Evolutionary conservation across 2,329 filamentous ascomycete genomes (phyloP).

Genomic region (Trichoderma citrinoviride): DNA sequence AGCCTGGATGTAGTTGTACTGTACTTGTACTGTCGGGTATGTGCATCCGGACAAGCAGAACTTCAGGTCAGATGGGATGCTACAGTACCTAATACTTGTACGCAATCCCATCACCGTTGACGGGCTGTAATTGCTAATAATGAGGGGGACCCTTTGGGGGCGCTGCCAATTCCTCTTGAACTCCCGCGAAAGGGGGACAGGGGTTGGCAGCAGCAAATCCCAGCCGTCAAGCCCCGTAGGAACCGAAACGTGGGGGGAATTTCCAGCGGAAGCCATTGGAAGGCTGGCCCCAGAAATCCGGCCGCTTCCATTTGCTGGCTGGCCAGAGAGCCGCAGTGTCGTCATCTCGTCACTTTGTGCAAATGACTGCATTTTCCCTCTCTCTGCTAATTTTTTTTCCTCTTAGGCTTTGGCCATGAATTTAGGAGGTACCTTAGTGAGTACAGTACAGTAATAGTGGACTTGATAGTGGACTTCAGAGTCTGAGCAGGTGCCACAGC

Average conservation of each 20-base stretch:
- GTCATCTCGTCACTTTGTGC: conserved; percentile 17
- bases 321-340: conserved; percentile 7
- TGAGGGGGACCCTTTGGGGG: conserved; percentile 6
- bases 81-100: too few relatives aligned
- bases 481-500: conserved; percentile 15
- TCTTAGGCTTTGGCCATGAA: neutral
- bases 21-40: too few relatives aligned
- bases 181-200: conserved; percentile 1
- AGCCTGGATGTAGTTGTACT: too few relatives aligned
- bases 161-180: neutral
- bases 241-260: conserved; percentile 13
- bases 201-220: neutral
- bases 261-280: conserved; percentile 1
- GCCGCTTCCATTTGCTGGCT: neutral
- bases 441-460: neutral
- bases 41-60: too few relatives aligned
- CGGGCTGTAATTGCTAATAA: neutral
- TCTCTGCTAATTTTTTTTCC: neutral
- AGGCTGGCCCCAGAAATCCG: neutral
- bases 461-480: neutral
- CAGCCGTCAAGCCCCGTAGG: conserved; percentile 4
- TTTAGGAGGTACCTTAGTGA: neutral
- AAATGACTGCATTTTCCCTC: neutral
- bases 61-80: too few relatives aligned
- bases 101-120: neutral